Evolutionary conservation across 345 rosid genomes (phyloP), one percentile per base, ranked within the genome.

Genomic region (Boechera divaricarpa): DNA sequence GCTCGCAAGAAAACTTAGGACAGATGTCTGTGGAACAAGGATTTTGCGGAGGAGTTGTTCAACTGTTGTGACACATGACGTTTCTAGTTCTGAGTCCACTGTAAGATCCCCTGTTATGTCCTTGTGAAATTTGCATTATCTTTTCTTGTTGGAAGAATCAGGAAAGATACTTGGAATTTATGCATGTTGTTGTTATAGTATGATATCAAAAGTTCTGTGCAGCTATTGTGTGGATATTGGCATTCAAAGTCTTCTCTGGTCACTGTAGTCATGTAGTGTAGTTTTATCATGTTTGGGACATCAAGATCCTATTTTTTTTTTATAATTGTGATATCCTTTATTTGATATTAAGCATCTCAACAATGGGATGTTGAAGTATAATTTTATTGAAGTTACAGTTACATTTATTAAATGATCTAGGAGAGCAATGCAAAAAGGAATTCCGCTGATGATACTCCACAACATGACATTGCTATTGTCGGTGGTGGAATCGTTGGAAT

Each of bases 401-500:
- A 44, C 33, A 41, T 63, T 54, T 75, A 2, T 13, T 38, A 9
- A 42, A 56, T 69, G 32, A 62, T 73, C 6, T 75, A 85, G 89
- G 86, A 81, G 76, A 41, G 54, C 15, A 71, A 76, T 36, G 79
- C 70, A 59, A 77, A 78, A 81, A 82, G 15, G 48, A 51, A 48
- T 32, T 32, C 74, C 7, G 55, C 24, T 33, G 79, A 44, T 6
- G 53, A 79, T 73, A 77, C 54, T 65, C 79, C 81, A 6, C 87
- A 83, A 54, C 89, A 88, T 74, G 98, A 94, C 75, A 78, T 92
- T 83, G 98, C 98, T 65, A 87, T 94, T 68, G 94, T 92, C 49
- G 98, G 99, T 24, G 97, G 97, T 63, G 98, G 98, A 82, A 89
- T 94, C 97, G 99, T 94, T 77, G 98, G 98, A 77, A 86, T 94